Evolutionary conservation across 805 yeast genomes (phyloP).

Genomic region (Candida broadrunensis): DNA sequence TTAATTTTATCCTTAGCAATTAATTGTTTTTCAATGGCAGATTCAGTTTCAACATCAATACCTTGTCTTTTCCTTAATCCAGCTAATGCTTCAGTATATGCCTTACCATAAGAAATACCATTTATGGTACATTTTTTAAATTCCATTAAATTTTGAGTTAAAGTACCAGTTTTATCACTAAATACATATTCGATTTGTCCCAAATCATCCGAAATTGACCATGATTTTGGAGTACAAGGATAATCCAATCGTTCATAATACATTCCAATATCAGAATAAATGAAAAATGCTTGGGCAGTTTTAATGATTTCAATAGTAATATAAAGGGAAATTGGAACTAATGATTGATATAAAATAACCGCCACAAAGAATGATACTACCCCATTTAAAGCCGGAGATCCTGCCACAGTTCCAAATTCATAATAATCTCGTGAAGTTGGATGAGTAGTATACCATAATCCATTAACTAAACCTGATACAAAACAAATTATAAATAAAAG

Average conservation of each 20-base stretch:
- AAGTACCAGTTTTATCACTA: slow-evolving; percentile 82
- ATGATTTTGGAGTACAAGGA: slow-evolving; percentile 80
- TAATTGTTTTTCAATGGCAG: slow-evolving; percentile 46
- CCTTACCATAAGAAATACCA: slow-evolving; percentile 71
- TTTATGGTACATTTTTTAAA: slow-evolving; percentile 76
- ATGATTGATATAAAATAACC: slow-evolving; percentile 69
- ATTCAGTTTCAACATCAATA: slow-evolving; percentile 64
- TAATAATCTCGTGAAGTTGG: slow-evolving; percentile 56
- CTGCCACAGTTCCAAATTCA: slow-evolving; percentile 70
- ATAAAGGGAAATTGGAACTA: slow-evolving; percentile 81
- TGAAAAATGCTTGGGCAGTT: slow-evolving; percentile 78
- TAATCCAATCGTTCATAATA: slow-evolving; percentile 68
- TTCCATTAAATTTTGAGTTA: slow-evolving; percentile 84
- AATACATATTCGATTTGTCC: slow-evolving; percentile 85
- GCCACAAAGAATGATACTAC: slow-evolving; percentile 72
- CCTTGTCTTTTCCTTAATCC: slow-evolving; percentile 80
- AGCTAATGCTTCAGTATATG: slow-evolving; percentile 80
- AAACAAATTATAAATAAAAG: slow-evolving; percentile 66
- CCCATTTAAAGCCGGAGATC: slow-evolving; percentile 65
- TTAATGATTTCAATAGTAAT: slow-evolving; percentile 80
- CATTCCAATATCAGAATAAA: slow-evolving; percentile 70
- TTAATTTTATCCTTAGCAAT: slow-evolving; percentile 55
- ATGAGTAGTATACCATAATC: slow-evolving; percentile 51
- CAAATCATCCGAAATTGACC: slow-evolving; percentile 83
- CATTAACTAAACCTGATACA: slow-evolving; percentile 68